Percentiles rank a stretch among this genome's conserved stretches.
Conservation (phyloP, 352 stramenopile species). For the Salisapilia sapeloensis region DNA sequence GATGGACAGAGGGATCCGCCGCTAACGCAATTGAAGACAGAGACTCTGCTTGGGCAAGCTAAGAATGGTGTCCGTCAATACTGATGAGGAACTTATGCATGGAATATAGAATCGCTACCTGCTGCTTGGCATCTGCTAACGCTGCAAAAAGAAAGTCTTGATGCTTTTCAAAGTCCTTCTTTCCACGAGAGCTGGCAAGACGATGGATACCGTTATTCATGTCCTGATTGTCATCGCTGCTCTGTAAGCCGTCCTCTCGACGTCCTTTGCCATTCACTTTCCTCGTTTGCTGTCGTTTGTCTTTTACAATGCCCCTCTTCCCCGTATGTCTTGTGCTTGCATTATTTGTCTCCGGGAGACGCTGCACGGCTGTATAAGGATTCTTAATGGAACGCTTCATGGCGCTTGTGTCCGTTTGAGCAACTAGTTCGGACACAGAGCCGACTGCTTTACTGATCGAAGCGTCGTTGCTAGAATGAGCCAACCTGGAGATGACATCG, state of each 20-base stretch:
- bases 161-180: conserved; percentile 27
- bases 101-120: conserved; percentile 8
- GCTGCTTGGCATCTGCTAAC: conserved; percentile 33
- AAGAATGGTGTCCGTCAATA: background rate
- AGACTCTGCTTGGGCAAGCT: conserved; percentile 29
- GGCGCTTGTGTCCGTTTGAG: conserved; percentile 9
- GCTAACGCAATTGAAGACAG: conserved; percentile 18
- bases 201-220: conserved; percentile 2
- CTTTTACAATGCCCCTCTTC: background rate
- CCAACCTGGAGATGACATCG: conserved; percentile 12
- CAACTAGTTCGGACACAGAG: conserved; percentile 18
- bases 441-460: conserved; percentile 17
- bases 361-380: conserved; percentile 37
- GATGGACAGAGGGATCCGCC: too few relatives aligned
- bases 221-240: background rate
- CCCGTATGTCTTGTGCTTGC: background rate
- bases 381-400: conserved; percentile 16
- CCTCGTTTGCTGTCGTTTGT: background rate
- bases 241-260: conserved; percentile 2
- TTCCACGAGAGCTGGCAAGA: conserved; percentile 36
- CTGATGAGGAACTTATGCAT: too few relatives aligned
- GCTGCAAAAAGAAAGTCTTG: conserved; percentile 41
- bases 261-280: background rate
- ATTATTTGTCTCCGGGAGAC: conserved; percentile 6
- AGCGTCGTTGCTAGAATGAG: conserved; percentile 1